Conservation (phyloP, 164 flowering plant genomes). For the Saururus chinensis region DNA sequence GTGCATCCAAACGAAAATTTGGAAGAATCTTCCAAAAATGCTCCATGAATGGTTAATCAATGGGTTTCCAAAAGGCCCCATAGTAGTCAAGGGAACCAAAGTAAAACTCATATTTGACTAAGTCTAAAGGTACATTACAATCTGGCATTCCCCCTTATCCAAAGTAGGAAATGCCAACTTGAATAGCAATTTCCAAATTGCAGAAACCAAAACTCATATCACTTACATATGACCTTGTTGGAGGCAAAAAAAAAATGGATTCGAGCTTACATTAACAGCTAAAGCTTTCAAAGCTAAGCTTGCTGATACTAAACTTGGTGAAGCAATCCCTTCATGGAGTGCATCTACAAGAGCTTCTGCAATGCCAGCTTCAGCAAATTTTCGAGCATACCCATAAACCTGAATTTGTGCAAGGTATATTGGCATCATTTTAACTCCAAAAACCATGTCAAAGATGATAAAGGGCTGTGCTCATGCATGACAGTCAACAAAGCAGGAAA, state of each 20-base stretch:
- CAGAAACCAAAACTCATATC: neutral
- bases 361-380: conserved; percentile 82
- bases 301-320: conserved; percentile 63
- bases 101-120: too few relatives aligned
- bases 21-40: too few relatives aligned
- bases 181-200: neutral
- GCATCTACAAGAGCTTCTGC: conserved; percentile 65
- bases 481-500: neutral
- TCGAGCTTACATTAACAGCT: conserved; percentile 76
- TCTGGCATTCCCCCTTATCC: too few relatives aligned
- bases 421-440: neutral
- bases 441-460: neutral
- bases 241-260: neutral
- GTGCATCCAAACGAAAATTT: too few relatives aligned
- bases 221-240: too few relatives aligned
- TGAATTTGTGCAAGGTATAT: conserved; percentile 17
- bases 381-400: conserved; percentile 95
- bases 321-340: conserved; percentile 47
- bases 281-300: conserved; percentile 73
- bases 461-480: neutral
- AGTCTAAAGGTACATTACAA: too few relatives aligned
- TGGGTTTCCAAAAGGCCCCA: too few relatives aligned
- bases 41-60: too few relatives aligned
- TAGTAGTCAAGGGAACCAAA: too few relatives aligned
- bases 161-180: too few relatives aligned